Percentiles rank a stretch among this genome's conserved stretches.
Conservation (phyloP, 2,329 filamentous ascomycete species). For the Penicillium freii region DNA sequence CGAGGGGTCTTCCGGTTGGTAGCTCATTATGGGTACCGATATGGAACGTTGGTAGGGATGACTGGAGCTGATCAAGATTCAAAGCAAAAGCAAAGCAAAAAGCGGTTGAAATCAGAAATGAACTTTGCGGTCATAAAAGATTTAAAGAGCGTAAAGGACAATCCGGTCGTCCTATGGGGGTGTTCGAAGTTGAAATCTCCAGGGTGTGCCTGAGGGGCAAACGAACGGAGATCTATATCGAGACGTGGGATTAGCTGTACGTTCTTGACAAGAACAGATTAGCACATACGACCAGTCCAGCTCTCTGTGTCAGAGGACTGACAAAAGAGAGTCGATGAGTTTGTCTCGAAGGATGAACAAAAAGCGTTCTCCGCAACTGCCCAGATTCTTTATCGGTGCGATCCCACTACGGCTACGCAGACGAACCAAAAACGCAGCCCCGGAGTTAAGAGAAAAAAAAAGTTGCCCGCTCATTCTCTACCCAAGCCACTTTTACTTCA, state of each 20-base stretch:
- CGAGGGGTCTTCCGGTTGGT: slow-evolving; percentile 36
- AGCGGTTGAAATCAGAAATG: neutral
- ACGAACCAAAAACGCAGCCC: slow-evolving; percentile 30
- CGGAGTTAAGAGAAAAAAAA: slow-evolving; percentile 39
- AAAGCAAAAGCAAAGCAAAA: slow-evolving; percentile 8
- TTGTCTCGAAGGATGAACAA: slow-evolving; percentile 15
- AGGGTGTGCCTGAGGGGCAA: slow-evolving; percentile 35
- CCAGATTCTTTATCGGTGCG: slow-evolving; percentile 29
- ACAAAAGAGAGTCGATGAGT: slow-evolving; percentile 25
- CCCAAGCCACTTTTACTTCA: slow-evolving; percentile 8
- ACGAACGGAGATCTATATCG: slow-evolving; percentile 23
- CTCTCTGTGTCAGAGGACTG: slow-evolving; percentile 25
- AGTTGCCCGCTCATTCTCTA: slow-evolving; percentile 30
- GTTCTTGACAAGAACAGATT: neutral
- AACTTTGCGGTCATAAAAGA: slow-evolving; percentile 11
- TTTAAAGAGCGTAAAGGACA: slow-evolving; percentile 31
- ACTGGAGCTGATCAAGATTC: slow-evolving; percentile 5
- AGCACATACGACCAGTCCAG: slow-evolving; percentile 22
- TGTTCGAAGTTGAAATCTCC: slow-evolving; percentile 11
- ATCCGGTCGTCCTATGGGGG: slow-evolving; percentile 24
- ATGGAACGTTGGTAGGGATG: slow-evolving; percentile 59
- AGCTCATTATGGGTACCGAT: slow-evolving; percentile 75
- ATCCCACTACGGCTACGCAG: slow-evolving; percentile 34
- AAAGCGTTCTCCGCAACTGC: slow-evolving; percentile 26
- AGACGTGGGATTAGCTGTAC: slow-evolving; percentile 5